Base-by-base conservation (phyloP, 2,329 filamentous ascomycete genomes). In the Fonsecaea pedrosoi region DNA sequence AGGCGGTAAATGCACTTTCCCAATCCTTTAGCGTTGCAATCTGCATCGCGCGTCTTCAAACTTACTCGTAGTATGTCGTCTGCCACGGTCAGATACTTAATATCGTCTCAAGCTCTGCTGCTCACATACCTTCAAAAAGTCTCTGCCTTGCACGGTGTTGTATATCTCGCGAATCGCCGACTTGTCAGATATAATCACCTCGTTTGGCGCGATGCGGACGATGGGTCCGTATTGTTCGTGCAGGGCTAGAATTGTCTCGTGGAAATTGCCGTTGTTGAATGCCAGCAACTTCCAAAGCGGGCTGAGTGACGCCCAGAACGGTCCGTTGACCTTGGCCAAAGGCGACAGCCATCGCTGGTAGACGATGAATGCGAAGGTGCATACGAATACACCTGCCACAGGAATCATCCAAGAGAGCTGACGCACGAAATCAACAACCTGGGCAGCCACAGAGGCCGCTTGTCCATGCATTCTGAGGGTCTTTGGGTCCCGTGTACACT, bases 221-320 rank as follows among this genome's bases (percentile, higher is more conserved):
- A 58, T 58, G 10, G 55, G 55, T 15, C 55, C 55, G 45, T 58
- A 58, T 58, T 32, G 42, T 32, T 58, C 21, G 45, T 58, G 55
- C 21, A 58, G 55, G 32, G 55, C 60, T 12, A 62, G 48, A 21
- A 54, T 62, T 25, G 53, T 57, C 21, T 59, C 38, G 50, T 64
- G 61, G 25, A 62, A 54, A 13, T 62, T 54, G 25, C 60, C 60
- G 21, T 54, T 62, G 30, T 42, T 62, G 25, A 54, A 54, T 9
- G 21, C 30, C 7, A 54, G 45, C 50, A 62, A 32, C 60, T 54
- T 54, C 54, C 71, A 71, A 5, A 76, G n/a, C 35, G 73, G 73
- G 1, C 75, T 77, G 42, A 97, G 83, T 97, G 97, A 79, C 93
- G 94, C 59, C 94, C 97, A 80, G 97, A 97, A 80, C 97, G 94